Evolutionary conservation across 176 grass and related monocot genomes (phyloP).

Genomic region (Zea mays): DNA sequence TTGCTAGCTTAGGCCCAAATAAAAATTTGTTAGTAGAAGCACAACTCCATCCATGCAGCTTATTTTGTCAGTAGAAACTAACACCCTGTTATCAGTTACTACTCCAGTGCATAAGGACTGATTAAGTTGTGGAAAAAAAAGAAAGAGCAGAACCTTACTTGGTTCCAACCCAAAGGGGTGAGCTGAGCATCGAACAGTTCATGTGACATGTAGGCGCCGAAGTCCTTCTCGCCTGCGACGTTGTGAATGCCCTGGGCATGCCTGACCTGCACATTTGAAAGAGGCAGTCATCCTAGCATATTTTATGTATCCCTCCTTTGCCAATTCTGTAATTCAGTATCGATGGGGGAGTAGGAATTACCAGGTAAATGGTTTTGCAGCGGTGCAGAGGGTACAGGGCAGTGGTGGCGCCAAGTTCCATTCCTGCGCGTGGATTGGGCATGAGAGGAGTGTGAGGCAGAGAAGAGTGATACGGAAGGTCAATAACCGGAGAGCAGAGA

Average conservation of each 20-base stretch:
- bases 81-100: no score
- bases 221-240: slow-evolving; percentile 73
- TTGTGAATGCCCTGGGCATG: slow-evolving; percentile 96
- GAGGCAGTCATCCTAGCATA: no score
- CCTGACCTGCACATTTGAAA: slow-evolving; percentile 59
- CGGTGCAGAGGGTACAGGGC: slow-evolving; percentile 73
- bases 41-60: no score
- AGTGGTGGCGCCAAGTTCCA: slow-evolving; percentile 41
- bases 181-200: slow-evolving; percentile 64
- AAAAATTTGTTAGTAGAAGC: background rate
- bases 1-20: background rate
- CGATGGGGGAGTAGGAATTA: slow-evolving; percentile 11
- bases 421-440: slow-evolving; percentile 23
- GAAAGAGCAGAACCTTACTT: slow-evolving; percentile 35
- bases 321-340: background rate
- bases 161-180: slow-evolving; percentile 61
- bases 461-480: background rate
- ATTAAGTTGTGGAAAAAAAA: no score
- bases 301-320: background rate
- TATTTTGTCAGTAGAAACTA: background rate
- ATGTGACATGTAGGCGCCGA: slow-evolving; percentile 41
- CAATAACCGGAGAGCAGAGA: background rate
- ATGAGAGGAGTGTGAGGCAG: background rate
- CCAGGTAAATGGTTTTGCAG: slow-evolving; percentile 88
- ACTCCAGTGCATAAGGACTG: no score